Conservation (phyloP, 2,329 filamentous ascomycete species). For the Alternaria postmessia region DNA sequence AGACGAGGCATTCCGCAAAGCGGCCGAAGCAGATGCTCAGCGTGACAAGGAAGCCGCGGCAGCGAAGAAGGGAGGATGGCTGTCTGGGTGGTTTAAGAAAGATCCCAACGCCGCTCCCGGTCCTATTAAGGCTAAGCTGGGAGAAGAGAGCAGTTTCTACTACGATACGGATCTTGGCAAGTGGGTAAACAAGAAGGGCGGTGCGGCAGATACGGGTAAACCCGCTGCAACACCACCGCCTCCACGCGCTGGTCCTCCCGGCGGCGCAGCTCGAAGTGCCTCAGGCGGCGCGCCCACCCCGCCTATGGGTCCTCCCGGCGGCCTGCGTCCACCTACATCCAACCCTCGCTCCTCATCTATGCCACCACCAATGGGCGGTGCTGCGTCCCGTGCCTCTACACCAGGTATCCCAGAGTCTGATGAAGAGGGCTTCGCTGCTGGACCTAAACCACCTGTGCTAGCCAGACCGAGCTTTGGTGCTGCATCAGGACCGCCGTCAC, state of each 20-base stretch:
- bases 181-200: constrained; percentile 96
- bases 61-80: constrained; percentile 74
- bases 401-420: constrained; percentile 43
- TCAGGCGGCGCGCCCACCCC: constrained; percentile 52
- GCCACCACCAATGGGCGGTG: constrained; percentile 45
- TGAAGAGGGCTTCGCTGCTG: constrained; percentile 30
- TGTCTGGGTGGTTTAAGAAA: constrained; percentile 84
- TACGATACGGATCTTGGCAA: constrained; percentile 97
- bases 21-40: constrained; percentile 76
- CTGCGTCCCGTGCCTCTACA: constrained; percentile 41
- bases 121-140: constrained; percentile 93
- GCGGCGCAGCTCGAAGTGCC: constrained; percentile 53
- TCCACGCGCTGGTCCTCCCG: constrained; percentile 66
- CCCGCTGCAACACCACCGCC: constrained; percentile 75
- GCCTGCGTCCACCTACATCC: constrained; percentile 29
- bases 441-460: constrained; percentile 33
- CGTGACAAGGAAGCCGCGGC: constrained; percentile 55
- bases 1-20: constrained; percentile 83
- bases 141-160: constrained; percentile 90
- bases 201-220: constrained; percentile 66
- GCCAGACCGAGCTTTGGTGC: constrained; percentile 35
- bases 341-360: constrained; percentile 45
- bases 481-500: constrained; percentile 42
- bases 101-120: constrained; percentile 68
- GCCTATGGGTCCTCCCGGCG: constrained; percentile 22